Percentiles rank a stretch among this genome's conserved stretches.
Evolutionary conservation across 2,329 filamentous ascomycete genomes (phyloP).

Genomic region (Verruconis gallopava): DNA sequence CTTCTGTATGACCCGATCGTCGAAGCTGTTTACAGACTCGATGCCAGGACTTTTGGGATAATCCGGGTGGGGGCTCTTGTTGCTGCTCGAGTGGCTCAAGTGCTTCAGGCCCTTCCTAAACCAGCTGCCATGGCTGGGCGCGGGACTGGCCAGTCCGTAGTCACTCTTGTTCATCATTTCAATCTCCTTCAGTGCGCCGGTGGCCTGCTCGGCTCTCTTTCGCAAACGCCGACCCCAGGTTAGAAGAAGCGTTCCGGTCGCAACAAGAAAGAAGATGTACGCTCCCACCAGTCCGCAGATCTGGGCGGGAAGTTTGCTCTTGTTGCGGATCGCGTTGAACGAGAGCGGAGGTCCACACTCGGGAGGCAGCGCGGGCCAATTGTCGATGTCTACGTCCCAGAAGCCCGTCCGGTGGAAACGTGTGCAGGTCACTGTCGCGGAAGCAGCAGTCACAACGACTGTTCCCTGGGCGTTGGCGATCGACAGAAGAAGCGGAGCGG

Average conservation of each 20-base stretch:
- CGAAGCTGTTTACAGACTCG: conserved; percentile 57
- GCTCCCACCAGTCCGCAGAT: conserved; percentile 73
- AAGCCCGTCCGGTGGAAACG: conserved; percentile 13
- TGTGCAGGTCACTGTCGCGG: conserved; percentile 5
- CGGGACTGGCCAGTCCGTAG: conserved; percentile 24
- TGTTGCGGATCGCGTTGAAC: conserved; percentile 45
- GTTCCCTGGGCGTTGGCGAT: conserved; percentile 6
- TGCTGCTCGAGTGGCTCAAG: conserved; percentile 6
- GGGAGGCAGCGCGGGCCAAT: conserved; percentile 44
- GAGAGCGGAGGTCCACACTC: conserved; percentile 49
- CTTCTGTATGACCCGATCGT: conserved; percentile 60
- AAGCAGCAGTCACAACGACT: neutral
- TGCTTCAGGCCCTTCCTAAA: conserved; percentile 19
- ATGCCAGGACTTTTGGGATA: conserved; percentile 29
- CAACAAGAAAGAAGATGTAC: conserved; percentile 64
- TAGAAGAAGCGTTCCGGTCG: conserved; percentile 52
- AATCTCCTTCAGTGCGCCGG: conserved; percentile 36
- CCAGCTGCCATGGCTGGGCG: conserved; percentile 21
- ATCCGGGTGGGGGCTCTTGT: too few relatives aligned
- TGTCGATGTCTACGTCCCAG: conserved; percentile 37
- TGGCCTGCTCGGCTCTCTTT: conserved; percentile 36
- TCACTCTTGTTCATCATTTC: conserved; percentile 37
- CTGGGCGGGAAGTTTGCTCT: conserved; percentile 50
- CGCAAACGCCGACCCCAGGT: conserved; percentile 32
- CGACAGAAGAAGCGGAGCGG: conserved; percentile 3